phyloP scores from a whole-genome alignment of 768 basidiomycete species.

The Rhodotorula toruloides region DNA sequence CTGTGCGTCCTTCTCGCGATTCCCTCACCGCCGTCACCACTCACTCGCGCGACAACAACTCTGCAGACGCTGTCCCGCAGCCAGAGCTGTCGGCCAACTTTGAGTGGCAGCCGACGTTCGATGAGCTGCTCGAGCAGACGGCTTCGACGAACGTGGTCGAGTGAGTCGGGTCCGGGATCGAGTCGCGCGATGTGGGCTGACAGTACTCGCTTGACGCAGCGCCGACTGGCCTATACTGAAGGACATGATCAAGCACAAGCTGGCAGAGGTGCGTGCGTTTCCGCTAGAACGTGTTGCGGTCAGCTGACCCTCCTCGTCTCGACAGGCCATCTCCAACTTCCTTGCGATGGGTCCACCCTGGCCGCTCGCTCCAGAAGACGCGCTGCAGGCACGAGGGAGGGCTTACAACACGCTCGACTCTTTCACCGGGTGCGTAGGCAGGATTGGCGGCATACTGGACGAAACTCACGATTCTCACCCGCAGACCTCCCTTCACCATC shows the following conservation, averaged over 20 bases:
- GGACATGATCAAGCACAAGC: slow-evolving; percentile 66
- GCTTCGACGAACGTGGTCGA: slow-evolving; percentile 63
- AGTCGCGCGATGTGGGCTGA: slow-evolving; percentile 14
- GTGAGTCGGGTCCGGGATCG: no score
- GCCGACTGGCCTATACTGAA: slow-evolving; percentile 66
- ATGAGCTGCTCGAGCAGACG: slow-evolving; percentile 58
- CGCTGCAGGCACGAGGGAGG: slow-evolving; percentile 9
- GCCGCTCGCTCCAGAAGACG: slow-evolving; percentile 55
- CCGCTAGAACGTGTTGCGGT: accelerated
- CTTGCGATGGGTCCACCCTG: slow-evolving; percentile 52
- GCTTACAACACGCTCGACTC: slow-evolving; percentile 35
- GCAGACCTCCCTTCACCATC: slow-evolving; percentile 67
- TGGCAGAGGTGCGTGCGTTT: slow-evolving; percentile 56
- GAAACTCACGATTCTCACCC: background rate
- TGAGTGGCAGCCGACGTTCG: slow-evolving; percentile 49
- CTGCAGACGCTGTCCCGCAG: slow-evolving; percentile 15
- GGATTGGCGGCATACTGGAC: no score
- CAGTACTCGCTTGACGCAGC: slow-evolving; percentile 47
- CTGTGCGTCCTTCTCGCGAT: background rate
- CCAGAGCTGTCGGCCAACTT: slow-evolving; percentile 7
- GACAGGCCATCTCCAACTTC: slow-evolving; percentile 42
- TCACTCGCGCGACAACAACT: background rate
- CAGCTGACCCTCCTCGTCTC: background rate
- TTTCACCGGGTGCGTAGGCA: slow-evolving; percentile 27
- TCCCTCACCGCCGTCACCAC: no score